Evolutionary conservation across 768 basidiomycete genomes (phyloP), one percentile per base, ranked within the genome.

Genomic region (Tricholoma bakamatsutake): DNA sequence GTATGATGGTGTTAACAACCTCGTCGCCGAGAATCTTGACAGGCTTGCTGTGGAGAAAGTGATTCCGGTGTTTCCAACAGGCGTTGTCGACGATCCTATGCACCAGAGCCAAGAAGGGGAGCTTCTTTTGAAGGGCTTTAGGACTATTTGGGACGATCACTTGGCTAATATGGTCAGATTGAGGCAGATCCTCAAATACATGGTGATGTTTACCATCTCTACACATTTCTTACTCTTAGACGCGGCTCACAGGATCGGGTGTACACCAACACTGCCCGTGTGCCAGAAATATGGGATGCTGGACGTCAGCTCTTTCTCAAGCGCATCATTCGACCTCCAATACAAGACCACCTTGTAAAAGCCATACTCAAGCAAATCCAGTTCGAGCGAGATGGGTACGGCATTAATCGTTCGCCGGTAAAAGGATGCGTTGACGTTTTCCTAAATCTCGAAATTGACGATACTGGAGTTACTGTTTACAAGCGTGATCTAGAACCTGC

Each of bases 81-180:
- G 84, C n/a, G 77, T 77, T 17, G 77, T 75, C 47, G 75, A 73
- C 42, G 91, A 95, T 64, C 79, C 83, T 0, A 79, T 85, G 58
- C 86, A 93, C 62, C 80, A 83, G 62, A 88, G 81, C 45, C 84
- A 89, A 62, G 93, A 94, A 65, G 90, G 87, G 0, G 95, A 98
- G 66, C 70, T 84, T 52, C 77, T 98, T 54, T 71, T 98, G 66
- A 94, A 90, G 65, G 88, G 89, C 28, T 59, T 97, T 53, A 82
- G 82, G 66, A 80, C 80, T 30, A 88, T 96, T 0, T 98, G 97
- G 95, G 90, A 95, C 54, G 93, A 98, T 67, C 97, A 99, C 69
- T 84, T 77, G 4, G 84, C 86, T 10, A 92, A 86, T 67, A 91
- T 98, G 90, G 75, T 80, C 27, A 91, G 95, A 68, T 69, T 99